Evolutionary conservation across 106 monocot species (phyloP), one percentile per base, ranked within the genome.

Genomic region (Platanthera guangdongensis): DNA sequence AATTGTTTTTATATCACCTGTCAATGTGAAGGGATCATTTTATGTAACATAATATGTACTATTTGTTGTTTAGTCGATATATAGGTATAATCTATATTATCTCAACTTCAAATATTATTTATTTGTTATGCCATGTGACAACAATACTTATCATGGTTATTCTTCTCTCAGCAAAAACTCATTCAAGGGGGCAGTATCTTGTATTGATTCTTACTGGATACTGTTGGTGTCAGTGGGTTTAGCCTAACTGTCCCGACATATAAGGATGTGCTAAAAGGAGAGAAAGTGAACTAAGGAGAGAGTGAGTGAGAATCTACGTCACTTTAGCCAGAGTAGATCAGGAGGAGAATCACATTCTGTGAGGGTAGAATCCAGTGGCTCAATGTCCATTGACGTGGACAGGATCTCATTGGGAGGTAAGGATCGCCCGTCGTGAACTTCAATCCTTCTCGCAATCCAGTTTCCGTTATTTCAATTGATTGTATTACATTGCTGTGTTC

Each of bases 351-450:
- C 1, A 15, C 6, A 47, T 14, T 2, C 9, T 19, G 10, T 50
- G 72, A 92, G 89, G 89, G 92, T 79, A 7, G 92, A 87, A 68
- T 87, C 89, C 3, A 79, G 83, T 73, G 83, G 78, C 75, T 92
- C 89, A 9, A 83, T 92, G 32, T 92, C 92, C 15, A 83, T 92
- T 68, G 89, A 89, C 75, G 83, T 92, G 62, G 92, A 92, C 80
- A 85, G 74, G 74, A 92, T 92, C 62, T 83, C 85, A 9, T 82
- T 92, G 57, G 87, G 87, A 18, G 89, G 92, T 13, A 82, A 92
- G 92, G 92, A 89, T 55, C 63, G 78, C 53, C 47, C 21, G 16
- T 51, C 50, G 22, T 50, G 51, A 51, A 51, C 72, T 51, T 50
- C 22, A 51, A 50, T 72, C 16, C 21, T 72, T 21, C 49, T 51